Evolutionary conservation across 2,329 filamentous ascomycete genomes (phyloP), one percentile per base, ranked within the genome.

Genomic region (Epichloe amarillans): DNA sequence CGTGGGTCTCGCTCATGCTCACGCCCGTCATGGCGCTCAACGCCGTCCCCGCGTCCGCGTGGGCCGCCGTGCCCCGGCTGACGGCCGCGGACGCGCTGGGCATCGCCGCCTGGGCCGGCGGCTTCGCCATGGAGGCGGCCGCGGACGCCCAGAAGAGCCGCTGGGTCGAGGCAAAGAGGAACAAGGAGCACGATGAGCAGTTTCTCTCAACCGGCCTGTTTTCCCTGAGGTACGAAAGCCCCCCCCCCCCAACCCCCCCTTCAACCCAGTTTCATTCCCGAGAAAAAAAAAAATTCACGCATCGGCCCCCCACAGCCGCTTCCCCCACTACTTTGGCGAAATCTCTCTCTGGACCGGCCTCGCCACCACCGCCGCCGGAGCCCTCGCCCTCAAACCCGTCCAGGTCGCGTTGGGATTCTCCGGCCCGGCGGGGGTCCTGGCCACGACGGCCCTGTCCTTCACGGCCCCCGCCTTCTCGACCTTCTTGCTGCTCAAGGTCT

Each of bases 261-360:
- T 26, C 6, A 7, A 26, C 23, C 23, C 6, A 0, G 23, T 26
- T 23, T 21, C 1, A 7, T 21, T 21, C 21, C 21, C 21, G 21
- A 21, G 21, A 4, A 4, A 4, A 23, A 23, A 23, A 23, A 23
- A 23, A 17, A 17, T 2, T 26, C 7, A 26, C 6, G 23, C 6
- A 26, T 26, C 23, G 19, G 19, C 19, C 19, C 19, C 19, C 19
- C 1, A 3, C 19, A 26, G 23, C 23, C 67, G 80, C 53, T 80
- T 84, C 64, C 83, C 83, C 0, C 84, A 86, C 60, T 86, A 86
- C 67, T 84, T 86, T 61, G 83, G 83, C n/a, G 83, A 86, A 63
- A 74, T 72, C 30, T 82, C 79, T 11, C 68, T 87, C 35, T 87
- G 82, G 83, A 80, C 76, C 0, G 83, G 83, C 1, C 76, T 86